Base-by-base conservation (phyloP, 345 rosid species). In the Acer campestre region DNA sequence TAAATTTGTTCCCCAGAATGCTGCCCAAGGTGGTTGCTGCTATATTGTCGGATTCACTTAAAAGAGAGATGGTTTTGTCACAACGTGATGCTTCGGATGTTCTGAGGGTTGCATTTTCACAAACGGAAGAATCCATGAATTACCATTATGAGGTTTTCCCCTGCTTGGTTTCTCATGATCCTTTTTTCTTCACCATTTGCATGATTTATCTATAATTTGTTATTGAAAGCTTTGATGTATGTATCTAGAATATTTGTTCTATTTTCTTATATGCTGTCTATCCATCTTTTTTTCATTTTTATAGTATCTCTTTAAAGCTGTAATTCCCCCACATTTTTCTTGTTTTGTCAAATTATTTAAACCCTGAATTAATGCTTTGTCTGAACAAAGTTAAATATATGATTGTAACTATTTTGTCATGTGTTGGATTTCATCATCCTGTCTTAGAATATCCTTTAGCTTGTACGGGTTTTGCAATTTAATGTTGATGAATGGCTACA, bases 121-220 rank as follows among this genome's bases (percentile, higher is more conserved):
- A 80, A 79, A 89, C 98, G n/a, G 99, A 94, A 89, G 94, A 91
- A 70, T 78, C 86, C 85, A 72, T 97, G 93, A 89, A 88, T 81
- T 87, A 91, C 86, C 79, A 67, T 72, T 97, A 97, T 56, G 99
- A 97, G 98, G 99, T 97, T 83, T 77, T 62, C 73, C 80, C 31
- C 75, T 7, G 55, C 58, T 58, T 64, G 6, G 59, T 67, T 56
- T 49, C 61, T 23, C 18, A 70, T 59, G 48, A 64, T 61, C 46
- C 55, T 68, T 71, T 70, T 70, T 42, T 48, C 35, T 68, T 61
- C 27, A 3, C 61, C n/a, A 75, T 56, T 46, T 16, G 10, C n/a
- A 20, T 22, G 59, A 35, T 48, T 48, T 56, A 46, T 64, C 13
- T 56, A 35, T 25, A 22, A 65, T 64, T 76, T n/a, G 11, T 76